Percentiles rank a stretch among this genome's conserved stretches.
Evolutionary conservation across 2,329 filamentous ascomycete species (phyloP).

Genomic region (Corinectria fuckeliana): DNA sequence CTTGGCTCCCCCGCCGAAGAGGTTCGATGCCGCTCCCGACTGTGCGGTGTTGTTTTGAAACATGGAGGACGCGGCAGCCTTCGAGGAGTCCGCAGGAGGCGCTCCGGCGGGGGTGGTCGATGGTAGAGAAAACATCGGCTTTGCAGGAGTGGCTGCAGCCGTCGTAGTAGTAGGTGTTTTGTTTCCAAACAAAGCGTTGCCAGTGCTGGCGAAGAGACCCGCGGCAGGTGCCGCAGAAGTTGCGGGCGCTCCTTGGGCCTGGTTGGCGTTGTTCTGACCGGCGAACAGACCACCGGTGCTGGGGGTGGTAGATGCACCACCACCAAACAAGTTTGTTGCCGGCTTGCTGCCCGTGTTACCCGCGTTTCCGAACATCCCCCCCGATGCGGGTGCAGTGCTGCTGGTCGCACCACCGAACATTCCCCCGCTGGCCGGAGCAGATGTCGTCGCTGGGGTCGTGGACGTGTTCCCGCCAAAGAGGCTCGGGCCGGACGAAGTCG

Average conservation of each 20-base stretch:
- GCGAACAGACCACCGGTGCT: slow-evolving; percentile 33
- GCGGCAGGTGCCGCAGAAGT: slow-evolving; percentile 37
- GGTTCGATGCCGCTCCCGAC: slow-evolving; percentile 28
- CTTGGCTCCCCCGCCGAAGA: slow-evolving; percentile 42
- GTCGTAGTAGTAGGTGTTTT: slow-evolving; percentile 36
- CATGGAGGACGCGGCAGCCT: slow-evolving; percentile 33
- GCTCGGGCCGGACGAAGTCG: slow-evolving; percentile 27
- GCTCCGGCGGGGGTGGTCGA: slow-evolving; percentile 64
- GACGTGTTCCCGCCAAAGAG: slow-evolving; percentile 34
- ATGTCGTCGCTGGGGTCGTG: slow-evolving; percentile 32
- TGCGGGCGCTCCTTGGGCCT: slow-evolving; percentile 30
- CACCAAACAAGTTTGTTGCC: slow-evolving; percentile 37
- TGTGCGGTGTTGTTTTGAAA: slow-evolving; percentile 34
- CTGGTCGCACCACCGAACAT: slow-evolving; percentile 43
- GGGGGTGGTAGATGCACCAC: slow-evolving; percentile 35
- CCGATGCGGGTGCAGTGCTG: slow-evolving; percentile 37
- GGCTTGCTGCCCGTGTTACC: slow-evolving; percentile 29
- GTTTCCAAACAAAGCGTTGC: slow-evolving; percentile 32
- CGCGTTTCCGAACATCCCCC: slow-evolving; percentile 33
- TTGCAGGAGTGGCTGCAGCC: slow-evolving; percentile 48
- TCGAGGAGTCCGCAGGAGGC: slow-evolving; percentile 51
- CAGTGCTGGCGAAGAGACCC: slow-evolving; percentile 40
- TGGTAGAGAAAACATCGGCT: slow-evolving; percentile 54
- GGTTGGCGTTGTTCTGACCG: slow-evolving; percentile 35
- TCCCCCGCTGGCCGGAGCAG: slow-evolving; percentile 27